Percentiles rank a stretch among this genome's conserved stretches.
Conservation (phyloP, 1,284 basidiomycete species). For the Tranzscheliella williamsii region DNA sequence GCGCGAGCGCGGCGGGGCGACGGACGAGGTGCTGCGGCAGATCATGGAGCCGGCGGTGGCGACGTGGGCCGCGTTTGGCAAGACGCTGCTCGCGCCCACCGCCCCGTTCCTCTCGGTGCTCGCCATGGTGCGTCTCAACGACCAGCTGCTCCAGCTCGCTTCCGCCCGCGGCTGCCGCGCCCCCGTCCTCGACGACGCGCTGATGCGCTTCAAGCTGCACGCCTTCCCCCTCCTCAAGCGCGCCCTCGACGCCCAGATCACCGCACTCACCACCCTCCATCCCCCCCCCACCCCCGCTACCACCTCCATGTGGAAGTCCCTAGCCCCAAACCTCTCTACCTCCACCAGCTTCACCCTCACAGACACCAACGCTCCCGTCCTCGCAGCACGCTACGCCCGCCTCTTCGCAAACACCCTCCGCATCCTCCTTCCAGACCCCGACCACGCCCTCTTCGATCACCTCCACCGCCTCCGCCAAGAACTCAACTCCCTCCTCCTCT, state of each 20-base stretch:
- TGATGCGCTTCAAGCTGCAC: constrained; percentile 49
- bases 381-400: constrained; percentile 14
- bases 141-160: constrained; percentile 19
- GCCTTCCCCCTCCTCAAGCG: constrained; percentile 46
- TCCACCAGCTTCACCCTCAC: neutral
- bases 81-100: constrained; percentile 19
- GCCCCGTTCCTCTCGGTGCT: constrained; percentile 36
- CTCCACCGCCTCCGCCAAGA: constrained; percentile 7
- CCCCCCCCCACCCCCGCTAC: constrained; percentile 1
- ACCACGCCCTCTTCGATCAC: constrained; percentile 5
- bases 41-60: constrained; percentile 52
- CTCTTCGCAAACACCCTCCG: constrained; percentile 23
- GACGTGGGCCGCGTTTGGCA: constrained; percentile 30
- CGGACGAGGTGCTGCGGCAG: constrained; percentile 55
- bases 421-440: constrained; percentile 4
- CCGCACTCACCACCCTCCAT: constrained; percentile 11
- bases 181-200: constrained; percentile 30
- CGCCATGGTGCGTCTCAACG: constrained; percentile 37
- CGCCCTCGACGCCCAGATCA: constrained; percentile 44
- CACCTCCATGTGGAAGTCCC: neutral
- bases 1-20: constrained; percentile 19
- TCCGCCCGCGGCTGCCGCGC: constrained; percentile 18
- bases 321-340: neutral
- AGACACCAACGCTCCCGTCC: no score
- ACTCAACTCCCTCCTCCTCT: constrained; percentile 2